Base-by-base conservation (phyloP, 352 stramenopile genomes). In the Globisporangium middletonii region DNA sequence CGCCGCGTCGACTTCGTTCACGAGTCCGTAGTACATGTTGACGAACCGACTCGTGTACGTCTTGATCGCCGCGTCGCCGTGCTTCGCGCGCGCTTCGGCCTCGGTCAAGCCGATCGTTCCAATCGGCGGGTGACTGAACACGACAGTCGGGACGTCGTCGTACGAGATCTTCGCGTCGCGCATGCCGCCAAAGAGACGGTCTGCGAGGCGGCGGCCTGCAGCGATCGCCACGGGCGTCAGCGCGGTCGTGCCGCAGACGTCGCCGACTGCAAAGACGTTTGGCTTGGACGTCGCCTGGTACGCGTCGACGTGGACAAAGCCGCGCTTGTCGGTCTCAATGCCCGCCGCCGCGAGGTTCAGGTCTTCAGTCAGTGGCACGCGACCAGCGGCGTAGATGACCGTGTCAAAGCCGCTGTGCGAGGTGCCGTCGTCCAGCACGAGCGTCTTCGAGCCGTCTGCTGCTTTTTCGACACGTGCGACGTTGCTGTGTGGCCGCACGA, bases 61-160 rank as follows among this genome's bases (percentile, higher is more conserved):
- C 70, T 96, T 98, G 57, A 98, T 68, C 47, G 97, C 77, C 16
- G 94, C 82, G 43, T 85, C 60, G 6, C 91, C 93, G 60, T 97
- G 97, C 64, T 97, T 83, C 49, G 59, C 68, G 15, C 87, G 76
- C 27, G 95, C 96, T 50, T 98, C 60, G n/a, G 65, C 43, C 70
- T 99, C 94, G 1, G 94, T 98, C 33, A 98, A 65, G 2, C 95
- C 96, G 65, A 95, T 84, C 2, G 92, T 98, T n/a, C 90, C 96
- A 68, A 99, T 97, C 38, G 92, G 88, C 44, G 95, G 95, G 74
- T 98, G 94, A 33, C 87, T 97, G 75, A 99, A 98, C 23, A 99
- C 89, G 42, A 98, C 94, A 0, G 93, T 98, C 6, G 96, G 92
- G 26, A 99, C 94, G 52, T 91, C 77, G 28, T 96, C 78, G 74